Conservation (phyloP, 2,329 filamentous ascomycete genomes). For the Chaetomium olivaceum region DNA sequence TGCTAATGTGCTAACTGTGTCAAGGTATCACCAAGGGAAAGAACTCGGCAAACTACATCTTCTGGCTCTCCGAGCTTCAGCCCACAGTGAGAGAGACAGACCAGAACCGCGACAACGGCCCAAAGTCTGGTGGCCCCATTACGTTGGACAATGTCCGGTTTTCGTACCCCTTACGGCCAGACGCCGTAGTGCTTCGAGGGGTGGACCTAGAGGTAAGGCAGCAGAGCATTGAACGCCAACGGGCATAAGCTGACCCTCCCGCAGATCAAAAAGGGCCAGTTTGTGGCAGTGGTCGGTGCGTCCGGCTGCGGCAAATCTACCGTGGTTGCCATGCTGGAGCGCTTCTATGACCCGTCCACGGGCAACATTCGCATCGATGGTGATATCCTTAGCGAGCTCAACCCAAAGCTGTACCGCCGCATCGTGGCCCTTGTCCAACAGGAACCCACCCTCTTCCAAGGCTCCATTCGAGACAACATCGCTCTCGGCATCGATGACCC, state of each 20-base stretch:
- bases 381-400: constrained; percentile 37
- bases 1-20: not conserved
- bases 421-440: constrained; percentile 50
- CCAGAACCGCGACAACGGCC: constrained; percentile 42
- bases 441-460: constrained; percentile 37
- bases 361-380: constrained; percentile 46
- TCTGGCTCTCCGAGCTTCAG: constrained; percentile 49
- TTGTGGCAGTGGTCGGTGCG: constrained; percentile 57
- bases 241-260: not conserved
- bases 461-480: constrained; percentile 58
- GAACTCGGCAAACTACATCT: constrained; percentile 52
- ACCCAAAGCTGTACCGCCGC: constrained; percentile 48
- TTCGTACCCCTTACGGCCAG: constrained; percentile 56
- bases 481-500: constrained; percentile 44
- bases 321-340: constrained; percentile 56
- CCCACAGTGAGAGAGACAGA: constrained; percentile 45
- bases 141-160: constrained; percentile 45
- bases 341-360: constrained; percentile 42
- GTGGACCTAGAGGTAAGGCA: constrained; percentile 35
- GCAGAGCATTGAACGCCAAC: constrained; percentile 28
- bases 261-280: constrained; percentile 46
- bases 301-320: constrained; percentile 61
- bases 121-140: constrained; percentile 33
- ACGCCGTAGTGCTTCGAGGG: constrained; percentile 45
- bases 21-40: constrained; percentile 51